Conservation (phyloP, 768 basidiomycete genomes). For the Suillus brevipes region DNA sequence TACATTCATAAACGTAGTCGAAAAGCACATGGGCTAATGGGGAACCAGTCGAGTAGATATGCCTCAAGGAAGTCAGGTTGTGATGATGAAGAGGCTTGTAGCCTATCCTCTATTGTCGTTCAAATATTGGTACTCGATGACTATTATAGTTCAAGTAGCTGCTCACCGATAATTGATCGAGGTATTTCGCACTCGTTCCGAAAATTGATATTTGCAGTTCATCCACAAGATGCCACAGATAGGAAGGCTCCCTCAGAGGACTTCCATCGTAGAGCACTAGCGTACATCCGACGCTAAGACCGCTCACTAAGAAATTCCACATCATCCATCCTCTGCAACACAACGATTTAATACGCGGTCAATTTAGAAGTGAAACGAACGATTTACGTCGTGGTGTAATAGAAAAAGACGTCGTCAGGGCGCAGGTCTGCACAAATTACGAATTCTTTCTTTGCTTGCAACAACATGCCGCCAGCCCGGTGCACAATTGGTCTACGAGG, state of each 20-base stretch:
- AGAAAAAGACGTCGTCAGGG: conserved; percentile 74
- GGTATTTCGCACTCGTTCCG: conserved; percentile 82
- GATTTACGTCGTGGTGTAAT: conserved; percentile 77
- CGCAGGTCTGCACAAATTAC: conserved; percentile 65
- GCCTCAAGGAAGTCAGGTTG: conserved; percentile 54
- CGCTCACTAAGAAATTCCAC: conserved; percentile 82
- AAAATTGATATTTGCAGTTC: conserved; percentile 72
- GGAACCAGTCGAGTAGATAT: conserved; percentile 81
- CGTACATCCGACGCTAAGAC: conserved; percentile 64
- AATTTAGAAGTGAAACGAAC: not conserved
- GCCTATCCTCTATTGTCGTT: conserved; percentile 47
- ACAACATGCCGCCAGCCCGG: conserved; percentile 74
- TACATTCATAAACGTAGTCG: conserved; percentile 72
- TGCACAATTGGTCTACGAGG: conserved; percentile 70
- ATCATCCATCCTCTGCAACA: conserved; percentile 81
- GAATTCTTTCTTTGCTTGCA: conserved; percentile 73
- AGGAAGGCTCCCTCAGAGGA: conserved; percentile 63
- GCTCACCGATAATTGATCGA: conserved; percentile 73
- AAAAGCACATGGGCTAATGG: conserved; percentile 69
- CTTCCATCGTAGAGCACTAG: conserved; percentile 82
- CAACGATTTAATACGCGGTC: conserved; percentile 8
- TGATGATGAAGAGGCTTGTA: conserved; percentile 71
- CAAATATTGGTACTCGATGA: conserved; percentile 13
- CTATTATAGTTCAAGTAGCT: not conserved
- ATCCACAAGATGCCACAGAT: conserved; percentile 71